Evolutionary conservation across 2,329 filamentous ascomycete genomes (phyloP), one percentile per base, ranked within the genome.

Genomic region (Pezizomycotina sp.): DNA sequence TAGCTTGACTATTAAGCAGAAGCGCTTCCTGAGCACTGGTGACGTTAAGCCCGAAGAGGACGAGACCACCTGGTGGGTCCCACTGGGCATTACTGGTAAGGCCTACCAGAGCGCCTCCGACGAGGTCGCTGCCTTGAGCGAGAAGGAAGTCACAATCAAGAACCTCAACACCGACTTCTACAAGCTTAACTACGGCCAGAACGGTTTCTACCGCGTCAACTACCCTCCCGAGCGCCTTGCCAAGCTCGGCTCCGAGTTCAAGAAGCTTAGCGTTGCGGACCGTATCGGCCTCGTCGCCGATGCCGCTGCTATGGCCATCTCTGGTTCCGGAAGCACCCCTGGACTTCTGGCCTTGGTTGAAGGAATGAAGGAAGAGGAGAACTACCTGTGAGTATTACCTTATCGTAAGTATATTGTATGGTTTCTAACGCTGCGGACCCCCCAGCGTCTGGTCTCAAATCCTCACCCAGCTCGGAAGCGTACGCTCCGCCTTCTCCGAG

Each of bases 231-330:
- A 71, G 46, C 74, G 86, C 30, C 68, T 98, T 25, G 70, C 69
- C 24, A 82, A 82, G 60, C 72, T 98, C 15, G 78, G 80, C 39
- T 68, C 72, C 34, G 74, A 80, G 50, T 74, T 83, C 10, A 67
- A 79, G 48, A 73, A 74, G 48, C 66, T 98, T 15, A 79, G 68
- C 46, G 74, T 77, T 4, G 73, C 86, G 55, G 89, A 98, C 61
- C 92, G 89, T 63, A 92, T 95, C 50, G 81, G 82, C 25, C 71
- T 93, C 34, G 71, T 93, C 41, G 83, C 81, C 43, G 91, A 92
- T 52, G 82, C 86, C 13, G 78, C 79, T 29, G 83, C 89, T 32
- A 69, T 95, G 47, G 83, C 89, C 23, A 73, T 91, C 43, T 79
- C 89, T 39, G 89, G 89, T 14, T 72, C 89, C 53, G 76, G 77